Evolutionary conservation across 192 early-diverging fungal genomes (phyloP).

Genomic region (Rhizophagus clarus): DNA sequence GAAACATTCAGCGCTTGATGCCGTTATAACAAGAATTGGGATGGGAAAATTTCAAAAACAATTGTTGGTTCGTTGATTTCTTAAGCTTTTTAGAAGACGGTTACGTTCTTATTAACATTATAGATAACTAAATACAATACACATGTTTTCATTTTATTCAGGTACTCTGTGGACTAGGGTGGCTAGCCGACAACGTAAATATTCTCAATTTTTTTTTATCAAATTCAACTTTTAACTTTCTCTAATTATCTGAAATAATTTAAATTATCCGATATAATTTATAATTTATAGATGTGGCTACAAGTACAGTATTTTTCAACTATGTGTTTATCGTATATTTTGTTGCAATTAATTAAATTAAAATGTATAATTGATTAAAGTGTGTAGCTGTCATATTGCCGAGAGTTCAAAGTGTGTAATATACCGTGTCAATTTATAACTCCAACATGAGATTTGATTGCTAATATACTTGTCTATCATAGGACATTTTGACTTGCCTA

Average conservation of each 20-base stretch:
- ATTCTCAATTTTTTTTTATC: conserved; percentile 1
- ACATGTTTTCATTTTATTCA: conserved; percentile 20
- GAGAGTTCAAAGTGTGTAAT: conserved; percentile 62
- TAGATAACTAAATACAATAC: no score
- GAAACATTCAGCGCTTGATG: conserved; percentile 44
- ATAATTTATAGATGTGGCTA: conserved; percentile 59
- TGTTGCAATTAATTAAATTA: background rate
- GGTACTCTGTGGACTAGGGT: conserved; percentile 79
- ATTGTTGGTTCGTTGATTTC: conserved; percentile 48
- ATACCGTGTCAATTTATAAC: background rate
- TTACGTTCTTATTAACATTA: no score
- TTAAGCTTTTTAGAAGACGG: no score
- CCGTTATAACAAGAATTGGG: conserved; percentile 69
- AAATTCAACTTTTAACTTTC: background rate
- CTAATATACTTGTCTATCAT: background rate
- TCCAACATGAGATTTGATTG: background rate
- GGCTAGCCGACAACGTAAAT: conserved; percentile 87
- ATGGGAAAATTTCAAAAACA: conserved; percentile 71
- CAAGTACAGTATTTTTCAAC: conserved; percentile 40
- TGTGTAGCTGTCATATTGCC: conserved; percentile 75
- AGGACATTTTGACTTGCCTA: conserved; percentile 69
- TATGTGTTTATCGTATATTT: background rate
- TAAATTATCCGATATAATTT: no score
- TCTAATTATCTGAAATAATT: conserved; percentile 11
- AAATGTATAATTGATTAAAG: conserved; percentile 34